These are phyloP conservation scores for Starmerella vitae DNA, from an alignment of 805 yeast genomes.

Conservation along the genomic window DNA sequence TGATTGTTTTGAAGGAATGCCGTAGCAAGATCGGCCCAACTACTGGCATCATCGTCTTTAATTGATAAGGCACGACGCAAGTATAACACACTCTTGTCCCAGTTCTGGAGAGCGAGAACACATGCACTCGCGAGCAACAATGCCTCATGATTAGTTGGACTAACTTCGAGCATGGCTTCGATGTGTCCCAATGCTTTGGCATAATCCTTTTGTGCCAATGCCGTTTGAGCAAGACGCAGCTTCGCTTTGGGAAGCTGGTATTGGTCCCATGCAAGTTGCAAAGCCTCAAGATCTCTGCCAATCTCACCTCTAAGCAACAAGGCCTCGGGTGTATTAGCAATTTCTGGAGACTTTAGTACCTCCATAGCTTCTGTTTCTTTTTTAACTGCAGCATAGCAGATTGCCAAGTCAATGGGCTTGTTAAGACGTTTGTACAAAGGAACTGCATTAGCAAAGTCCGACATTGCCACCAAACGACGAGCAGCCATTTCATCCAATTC, in stretches of 20 bases:
- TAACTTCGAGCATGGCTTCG: constrained; percentile 57
- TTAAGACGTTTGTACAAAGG: constrained; percentile 74
- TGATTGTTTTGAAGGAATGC: constrained; percentile 55
- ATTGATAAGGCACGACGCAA: constrained; percentile 79
- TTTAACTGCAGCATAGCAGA: constrained; percentile 80
- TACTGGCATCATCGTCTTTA: constrained; percentile 63
- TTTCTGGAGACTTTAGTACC: constrained; percentile 43
- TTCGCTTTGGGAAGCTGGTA: constrained; percentile 79
- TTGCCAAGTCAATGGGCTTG: constrained; percentile 68
- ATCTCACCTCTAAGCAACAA: constrained; percentile 77
- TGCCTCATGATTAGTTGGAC: constrained; percentile 62
- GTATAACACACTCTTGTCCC: constrained; percentile 75
- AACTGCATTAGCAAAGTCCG: constrained; percentile 72
- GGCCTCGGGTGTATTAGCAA: constrained; percentile 72
- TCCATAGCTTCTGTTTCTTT: constrained; percentile 52
- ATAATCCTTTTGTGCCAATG: constrained; percentile 37
- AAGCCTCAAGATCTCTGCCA: constrained; percentile 54
- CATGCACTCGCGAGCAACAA: constrained; percentile 92
- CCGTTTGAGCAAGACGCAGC: constrained; percentile 61
- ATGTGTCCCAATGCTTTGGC: constrained; percentile 48
- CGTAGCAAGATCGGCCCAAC: constrained; percentile 88
- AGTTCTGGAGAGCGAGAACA: constrained; percentile 60
- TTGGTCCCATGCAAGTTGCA: constrained; percentile 80
- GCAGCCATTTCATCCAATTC: constrained; percentile 69
- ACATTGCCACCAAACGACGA: constrained; percentile 71